These are phyloP conservation scores for Balakata baccata DNA, from an alignment of 345 rosid species.

Conservation along the genomic window DNA sequence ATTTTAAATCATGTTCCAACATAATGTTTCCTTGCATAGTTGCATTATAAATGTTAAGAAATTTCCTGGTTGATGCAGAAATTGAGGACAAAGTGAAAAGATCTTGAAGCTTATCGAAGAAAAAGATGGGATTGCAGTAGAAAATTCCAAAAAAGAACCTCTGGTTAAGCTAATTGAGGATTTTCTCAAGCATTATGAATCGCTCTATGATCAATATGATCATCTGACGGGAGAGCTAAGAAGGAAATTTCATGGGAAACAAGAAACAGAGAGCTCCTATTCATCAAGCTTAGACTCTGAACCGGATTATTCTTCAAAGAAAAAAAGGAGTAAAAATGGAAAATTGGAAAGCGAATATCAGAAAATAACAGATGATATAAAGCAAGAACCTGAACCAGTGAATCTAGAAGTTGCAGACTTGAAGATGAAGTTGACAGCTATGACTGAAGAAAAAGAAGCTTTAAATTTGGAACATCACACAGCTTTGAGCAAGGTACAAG, in stretches of 20 bases:
- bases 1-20: not conserved
- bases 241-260: slow-evolving; percentile 51
- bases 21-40: slow-evolving; percentile 9
- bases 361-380: slow-evolving; percentile 38
- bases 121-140: slow-evolving; percentile 35
- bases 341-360: slow-evolving; percentile 44
- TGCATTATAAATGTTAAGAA: not conserved
- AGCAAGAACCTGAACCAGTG: slow-evolving; percentile 59
- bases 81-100: slow-evolving; percentile 66
- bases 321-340: slow-evolving; percentile 56
- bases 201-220: slow-evolving; percentile 62
- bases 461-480: slow-evolving; percentile 46
- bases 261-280: slow-evolving; percentile 47
- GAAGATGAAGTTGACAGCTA: slow-evolving; percentile 41
- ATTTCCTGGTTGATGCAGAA: slow-evolving; percentile 43
- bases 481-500: slow-evolving; percentile 52
- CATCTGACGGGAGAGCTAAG: slow-evolving; percentile 70
- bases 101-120: slow-evolving; percentile 67
- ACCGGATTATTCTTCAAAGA: slow-evolving; percentile 54
- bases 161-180: slow-evolving; percentile 65
- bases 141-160: slow-evolving; percentile 47
- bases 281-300: slow-evolving; percentile 80
- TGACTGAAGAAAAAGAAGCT: slow-evolving; percentile 55
- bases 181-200: slow-evolving; percentile 62
- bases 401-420: slow-evolving; percentile 58